A percentile compares a stretch with the other conserved stretches of the same genome.
Conservation (phyloP, 2,329 filamentous ascomycete species). For the Fusarium neocosmosporiellum region DNA sequence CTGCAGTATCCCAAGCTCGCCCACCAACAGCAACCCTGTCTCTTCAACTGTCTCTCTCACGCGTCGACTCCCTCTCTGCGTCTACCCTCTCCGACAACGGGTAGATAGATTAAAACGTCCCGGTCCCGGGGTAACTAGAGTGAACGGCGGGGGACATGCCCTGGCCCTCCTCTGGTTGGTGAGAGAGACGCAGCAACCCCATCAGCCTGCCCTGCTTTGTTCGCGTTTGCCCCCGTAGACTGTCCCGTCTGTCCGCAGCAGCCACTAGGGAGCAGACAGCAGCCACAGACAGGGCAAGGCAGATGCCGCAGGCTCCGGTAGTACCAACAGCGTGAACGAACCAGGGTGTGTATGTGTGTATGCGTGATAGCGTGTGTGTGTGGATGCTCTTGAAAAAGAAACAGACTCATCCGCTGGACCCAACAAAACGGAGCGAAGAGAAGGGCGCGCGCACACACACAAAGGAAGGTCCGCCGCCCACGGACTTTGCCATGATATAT, state of each 20-base stretch:
- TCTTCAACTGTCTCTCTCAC: constrained; percentile 6
- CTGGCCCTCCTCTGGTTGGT: constrained; percentile 37
- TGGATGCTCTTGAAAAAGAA: constrained; percentile 6
- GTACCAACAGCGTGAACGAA: constrained; percentile 18
- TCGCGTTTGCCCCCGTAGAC: constrained; percentile 34
- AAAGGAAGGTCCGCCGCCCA: constrained; percentile 13
- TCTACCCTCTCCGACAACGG: constrained; percentile 18
- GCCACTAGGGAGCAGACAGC: constrained; percentile 21
- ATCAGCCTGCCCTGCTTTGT: constrained; percentile 36
- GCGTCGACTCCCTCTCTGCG: constrained; percentile 16
- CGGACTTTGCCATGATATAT: constrained; percentile 39
- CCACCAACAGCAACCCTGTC: constrained; percentile 14
- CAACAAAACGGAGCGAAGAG: constrained; percentile 21
- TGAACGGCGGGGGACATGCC: constrained; percentile 38
- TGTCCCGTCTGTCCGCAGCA: constrained; percentile 28
- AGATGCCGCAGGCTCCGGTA: constrained; percentile 12
- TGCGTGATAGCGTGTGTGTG: constrained; percentile 10
- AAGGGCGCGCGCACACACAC: constrained; percentile 28
- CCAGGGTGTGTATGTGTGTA: constrained; percentile 16
- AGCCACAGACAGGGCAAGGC: constrained; percentile 20
- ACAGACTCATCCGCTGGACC: constrained; percentile 12
- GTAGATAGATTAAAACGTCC: constrained; percentile 26
- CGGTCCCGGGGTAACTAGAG: constrained; percentile 5
- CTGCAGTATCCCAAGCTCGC: constrained; percentile 1
- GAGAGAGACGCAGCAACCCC: constrained; percentile 13